These are phyloP conservation scores for Clavispora vitiphila DNA, from an alignment of 805 yeast species.

Conservation along the genomic window DNA sequence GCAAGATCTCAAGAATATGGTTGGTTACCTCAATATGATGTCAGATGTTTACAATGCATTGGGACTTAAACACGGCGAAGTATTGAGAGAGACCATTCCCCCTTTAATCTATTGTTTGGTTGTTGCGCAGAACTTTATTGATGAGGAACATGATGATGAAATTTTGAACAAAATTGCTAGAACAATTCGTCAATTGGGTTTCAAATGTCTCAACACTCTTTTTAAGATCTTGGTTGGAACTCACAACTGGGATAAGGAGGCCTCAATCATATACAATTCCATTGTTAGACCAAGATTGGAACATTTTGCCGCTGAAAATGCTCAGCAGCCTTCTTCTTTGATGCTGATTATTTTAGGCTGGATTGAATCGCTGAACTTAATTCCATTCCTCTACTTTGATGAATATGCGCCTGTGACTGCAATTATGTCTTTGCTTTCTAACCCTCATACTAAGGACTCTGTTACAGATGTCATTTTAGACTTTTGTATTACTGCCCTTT, in stretches of 20 bases:
- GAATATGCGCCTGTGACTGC: conserved; percentile 51
- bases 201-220: conserved; percentile 56
- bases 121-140: conserved; percentile 45
- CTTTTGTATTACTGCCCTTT: conserved; percentile 46
- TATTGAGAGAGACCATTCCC: conserved; percentile 45
- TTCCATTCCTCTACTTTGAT: conserved; percentile 51
- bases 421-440: conserved; percentile 49
- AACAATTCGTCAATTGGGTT: conserved; percentile 60
- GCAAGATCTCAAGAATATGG: conserved; percentile 42
- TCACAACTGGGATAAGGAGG: conserved; percentile 50
- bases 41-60: conserved; percentile 52
- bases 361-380: conserved; percentile 38
- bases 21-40: conserved; percentile 63
- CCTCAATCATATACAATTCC: conserved; percentile 44
- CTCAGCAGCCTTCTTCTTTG: conserved; percentile 78
- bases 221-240: conserved; percentile 48
- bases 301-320: conserved; percentile 68
- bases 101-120: conserved; percentile 56
- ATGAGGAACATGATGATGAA: conserved; percentile 11
- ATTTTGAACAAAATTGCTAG: conserved; percentile 43
- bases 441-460: conserved; percentile 57
- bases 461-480: conserved; percentile 55
- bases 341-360: conserved; percentile 61
- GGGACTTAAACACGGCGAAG: conserved; percentile 50
- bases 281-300: conserved; percentile 62